phyloP scores from a whole-genome alignment of 2,329 filamentous ascomycete genomes.

The Claviceps capensis region DNA sequence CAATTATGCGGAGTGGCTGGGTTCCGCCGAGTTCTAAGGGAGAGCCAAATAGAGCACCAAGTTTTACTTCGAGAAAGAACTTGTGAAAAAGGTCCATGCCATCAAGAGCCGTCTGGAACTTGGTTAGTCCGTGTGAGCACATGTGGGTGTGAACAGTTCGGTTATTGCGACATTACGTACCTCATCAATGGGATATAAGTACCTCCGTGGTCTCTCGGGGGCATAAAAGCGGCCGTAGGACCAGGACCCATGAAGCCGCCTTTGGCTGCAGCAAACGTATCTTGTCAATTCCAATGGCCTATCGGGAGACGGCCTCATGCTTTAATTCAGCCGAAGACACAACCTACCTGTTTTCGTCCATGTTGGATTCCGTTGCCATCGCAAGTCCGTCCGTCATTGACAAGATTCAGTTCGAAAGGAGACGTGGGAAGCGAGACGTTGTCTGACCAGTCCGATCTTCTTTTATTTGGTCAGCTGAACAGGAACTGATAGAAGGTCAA shows the following conservation, averaged over 20 bases:
- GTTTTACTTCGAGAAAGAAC: constrained; percentile 53
- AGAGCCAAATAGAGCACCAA: constrained; percentile 19
- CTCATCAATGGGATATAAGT: constrained; percentile 67
- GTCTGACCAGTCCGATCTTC: not conserved
- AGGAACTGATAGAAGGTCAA: too few species aligned
- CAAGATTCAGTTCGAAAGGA: not conserved
- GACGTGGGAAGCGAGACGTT: not conserved
- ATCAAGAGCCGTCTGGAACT: constrained; percentile 51
- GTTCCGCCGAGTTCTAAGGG: constrained; percentile 8
- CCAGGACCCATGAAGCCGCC: constrained; percentile 15
- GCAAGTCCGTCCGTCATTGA: not conserved
- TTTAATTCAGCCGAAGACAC: too few species aligned
- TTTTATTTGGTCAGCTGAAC: not conserved
- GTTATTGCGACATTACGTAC: constrained; percentile 26
- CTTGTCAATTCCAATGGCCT: not conserved
- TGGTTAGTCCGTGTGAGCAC: not conserved
- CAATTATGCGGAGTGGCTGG: constrained; percentile 32
- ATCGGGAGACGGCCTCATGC: not conserved
- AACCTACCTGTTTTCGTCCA: not conserved
- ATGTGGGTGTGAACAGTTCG: not conserved
- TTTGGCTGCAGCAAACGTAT: not conserved
- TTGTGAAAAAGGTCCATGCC: constrained; percentile 74
- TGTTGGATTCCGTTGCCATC: not conserved
- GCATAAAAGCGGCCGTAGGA: constrained; percentile 62
- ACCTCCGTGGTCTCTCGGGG: constrained; percentile 52